These are phyloP conservation scores for Ogataea trehaloabstinens DNA, from an alignment of 805 yeast genomes.

Conservation along the genomic window DNA sequence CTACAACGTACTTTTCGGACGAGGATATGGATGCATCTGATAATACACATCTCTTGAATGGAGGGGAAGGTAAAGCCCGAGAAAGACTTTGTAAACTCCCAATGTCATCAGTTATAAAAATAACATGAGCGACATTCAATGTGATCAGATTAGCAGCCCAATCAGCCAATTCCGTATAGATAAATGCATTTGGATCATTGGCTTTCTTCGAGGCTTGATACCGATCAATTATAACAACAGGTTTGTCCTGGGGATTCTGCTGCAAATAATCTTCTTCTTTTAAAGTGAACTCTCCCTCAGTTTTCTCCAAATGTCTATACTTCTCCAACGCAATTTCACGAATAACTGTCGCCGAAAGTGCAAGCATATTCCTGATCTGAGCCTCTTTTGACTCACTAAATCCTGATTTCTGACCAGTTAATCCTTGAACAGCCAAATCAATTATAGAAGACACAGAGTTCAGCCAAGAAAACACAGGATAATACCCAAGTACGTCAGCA, in stretches of 20 bases:
- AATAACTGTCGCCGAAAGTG: constrained; percentile 70
- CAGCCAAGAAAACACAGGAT: constrained; percentile 92
- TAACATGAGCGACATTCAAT: constrained; percentile 84
- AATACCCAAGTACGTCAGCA: constrained; percentile 82
- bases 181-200: constrained; percentile 56
- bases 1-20: constrained; percentile 66
- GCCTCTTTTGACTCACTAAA: constrained; percentile 78
- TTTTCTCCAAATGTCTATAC: constrained; percentile 32
- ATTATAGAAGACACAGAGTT: constrained; percentile 73
- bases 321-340: constrained; percentile 57
- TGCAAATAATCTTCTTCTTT: constrained; percentile 82
- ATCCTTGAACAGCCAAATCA: constrained; percentile 83
- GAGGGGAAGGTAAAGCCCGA: constrained; percentile 80
- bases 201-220: constrained; percentile 56
- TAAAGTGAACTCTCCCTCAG: constrained; percentile 22
- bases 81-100: constrained; percentile 68
- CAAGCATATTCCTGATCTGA: constrained; percentile 77
- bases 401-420: constrained; percentile 94
- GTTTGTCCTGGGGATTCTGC: constrained; percentile 81
- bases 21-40: constrained; percentile 78
- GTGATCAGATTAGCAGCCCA: constrained; percentile 83
- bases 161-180: constrained; percentile 73
- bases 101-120: constrained; percentile 82
- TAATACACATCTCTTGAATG: constrained; percentile 69
- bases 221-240: constrained; percentile 80